Evolutionary conservation across 352 stramenopile species (phyloP).

Genomic region (Phytophthora fragariae): DNA sequence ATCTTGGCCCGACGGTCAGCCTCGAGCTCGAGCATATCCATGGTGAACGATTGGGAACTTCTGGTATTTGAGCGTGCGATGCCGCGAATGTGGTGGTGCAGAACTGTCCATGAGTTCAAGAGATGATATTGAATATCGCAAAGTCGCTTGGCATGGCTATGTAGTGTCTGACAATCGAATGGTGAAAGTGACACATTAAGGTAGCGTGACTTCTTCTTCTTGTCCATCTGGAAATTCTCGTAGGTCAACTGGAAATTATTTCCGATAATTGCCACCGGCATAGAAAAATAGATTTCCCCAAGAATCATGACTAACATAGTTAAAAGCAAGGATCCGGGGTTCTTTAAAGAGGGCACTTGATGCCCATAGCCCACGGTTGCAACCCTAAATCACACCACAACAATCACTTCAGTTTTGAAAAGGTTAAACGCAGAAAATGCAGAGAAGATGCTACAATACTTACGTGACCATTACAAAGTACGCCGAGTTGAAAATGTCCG

Average conservation of each 20-base stretch:
- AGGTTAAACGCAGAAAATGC: not conserved
- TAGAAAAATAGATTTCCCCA: constrained; percentile 81
- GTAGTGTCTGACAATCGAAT: constrained; percentile 57
- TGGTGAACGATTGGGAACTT: constrained; percentile 22
- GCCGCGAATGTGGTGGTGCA: constrained; percentile 56
- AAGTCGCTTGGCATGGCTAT: constrained; percentile 58
- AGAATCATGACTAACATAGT: constrained; percentile 78
- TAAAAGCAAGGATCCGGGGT: constrained; percentile 55
- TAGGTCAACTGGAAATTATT: constrained; percentile 77
- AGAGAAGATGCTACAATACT: constrained; percentile 15
- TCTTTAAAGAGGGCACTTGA: constrained; percentile 68
- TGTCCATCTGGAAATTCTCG: constrained; percentile 66
- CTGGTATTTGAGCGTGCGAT: constrained; percentile 34
- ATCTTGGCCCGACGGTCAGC: constrained; percentile 48
- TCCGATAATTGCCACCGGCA: constrained; percentile 82
- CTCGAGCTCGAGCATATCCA: constrained; percentile 45
- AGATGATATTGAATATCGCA: constrained; percentile 73
- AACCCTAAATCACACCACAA: constrained; percentile 43
- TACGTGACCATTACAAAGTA: constrained; percentile 91
- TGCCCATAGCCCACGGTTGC: constrained; percentile 81
- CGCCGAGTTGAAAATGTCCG: constrained; percentile 84
- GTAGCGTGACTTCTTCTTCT: constrained; percentile 57
- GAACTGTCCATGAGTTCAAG: constrained; percentile 50
- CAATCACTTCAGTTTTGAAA: not conserved
- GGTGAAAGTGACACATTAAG: constrained; percentile 59